Percentiles rank a stretch among this genome's conserved stretches.
Evolutionary conservation across 2,329 filamentous ascomycete genomes (phyloP).

Genomic region (Talaromyces sp.): DNA sequence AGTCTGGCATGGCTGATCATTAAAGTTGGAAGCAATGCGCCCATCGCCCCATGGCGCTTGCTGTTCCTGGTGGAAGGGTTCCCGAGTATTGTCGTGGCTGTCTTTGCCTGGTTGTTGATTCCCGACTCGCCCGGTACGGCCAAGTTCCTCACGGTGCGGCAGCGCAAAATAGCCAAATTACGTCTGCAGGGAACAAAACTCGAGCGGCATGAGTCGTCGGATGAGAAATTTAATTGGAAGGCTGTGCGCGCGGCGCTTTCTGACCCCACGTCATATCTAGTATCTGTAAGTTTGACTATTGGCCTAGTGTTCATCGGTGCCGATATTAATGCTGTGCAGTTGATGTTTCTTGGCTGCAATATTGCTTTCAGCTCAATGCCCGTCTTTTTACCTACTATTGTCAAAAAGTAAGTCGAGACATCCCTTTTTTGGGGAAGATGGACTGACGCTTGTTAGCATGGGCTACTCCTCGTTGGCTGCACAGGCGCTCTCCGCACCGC

Average conservation of each 20-base stretch:
- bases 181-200: slow-evolving; percentile 57
- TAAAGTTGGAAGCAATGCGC: slow-evolving; percentile 58
- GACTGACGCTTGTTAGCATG: slow-evolving; percentile 47
- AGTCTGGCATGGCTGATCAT: slow-evolving; percentile 73
- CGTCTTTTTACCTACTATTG: slow-evolving; percentile 79
- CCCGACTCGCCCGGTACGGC: slow-evolving; percentile 71
- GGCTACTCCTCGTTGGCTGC: slow-evolving; percentile 63
- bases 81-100: slow-evolving; percentile 70
- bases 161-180: slow-evolving; percentile 66
- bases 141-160: slow-evolving; percentile 56
- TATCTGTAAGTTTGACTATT: slow-evolving; percentile 46
- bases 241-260: slow-evolving; percentile 57
- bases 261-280: slow-evolving; percentile 70
- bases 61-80: slow-evolving; percentile 83
- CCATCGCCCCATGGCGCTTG: slow-evolving; percentile 79
- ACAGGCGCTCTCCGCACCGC: slow-evolving; percentile 76
- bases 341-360: slow-evolving; percentile 85
- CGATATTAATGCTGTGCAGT: slow-evolving; percentile 19
- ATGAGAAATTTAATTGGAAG: slow-evolving; percentile 45
- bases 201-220: slow-evolving; percentile 24
- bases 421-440: neutral
- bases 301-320: neutral
- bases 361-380: slow-evolving; percentile 84
- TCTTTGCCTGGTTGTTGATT: slow-evolving; percentile 68
- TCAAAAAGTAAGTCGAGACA: slow-evolving; percentile 48